Base-by-base conservation (phyloP, 78 protist genomes). In the Chrysochromulina tobinii region DNA sequence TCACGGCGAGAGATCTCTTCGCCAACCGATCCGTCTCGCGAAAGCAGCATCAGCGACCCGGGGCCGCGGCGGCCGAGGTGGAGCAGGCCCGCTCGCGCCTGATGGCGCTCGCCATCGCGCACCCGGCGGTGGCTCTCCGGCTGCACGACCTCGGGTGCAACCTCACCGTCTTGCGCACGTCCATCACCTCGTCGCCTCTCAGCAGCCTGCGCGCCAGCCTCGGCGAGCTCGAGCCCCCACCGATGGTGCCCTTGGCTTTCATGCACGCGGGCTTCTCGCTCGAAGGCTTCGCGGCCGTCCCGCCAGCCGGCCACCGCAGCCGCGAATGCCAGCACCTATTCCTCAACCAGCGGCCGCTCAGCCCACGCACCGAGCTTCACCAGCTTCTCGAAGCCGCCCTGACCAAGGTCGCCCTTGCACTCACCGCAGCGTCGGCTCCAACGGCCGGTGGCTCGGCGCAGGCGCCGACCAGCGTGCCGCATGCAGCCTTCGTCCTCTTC, bases 21-120 rank as follows among this genome's bases (percentile, higher is more conserved):
- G 61, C 12, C 75, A 89, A 89, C 48, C 92, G 92, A 3, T 58
- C 92, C 5, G 92, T 89, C 23, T 54, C 27, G 15, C 84, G 92
- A 18, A 54, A 75, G 55, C 15, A 5, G 73, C 89, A 38, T 14
- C 58, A 1, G 23, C 84, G 84, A 7, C 48, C 18, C 9, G 58
- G 84, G 3, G 84, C 59, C 25, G 59, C 14, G 17, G 54, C 6
- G 14, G n/a, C 59, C 0, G 59, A 50, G 25, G 9, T 7, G 48
- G 25, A 3, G 23, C 11, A 1, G 20, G 23, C 51, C n/a, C n/a
- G n/a, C 1, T 7, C 18, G 12, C 4, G 6, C n/a, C 17, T 75
- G 18, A 17, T 14, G 14, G 4, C 27, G 11, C 58, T 75, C 84
- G 84, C 84, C 7, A 4, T 75, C 20, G 84, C 59, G 27, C 21